A percentile compares a stretch with the other conserved stretches of the same genome.
Evolutionary conservation across 2,329 filamentous ascomycete species (phyloP).

Genomic region (Rosellinia necatrix): DNA sequence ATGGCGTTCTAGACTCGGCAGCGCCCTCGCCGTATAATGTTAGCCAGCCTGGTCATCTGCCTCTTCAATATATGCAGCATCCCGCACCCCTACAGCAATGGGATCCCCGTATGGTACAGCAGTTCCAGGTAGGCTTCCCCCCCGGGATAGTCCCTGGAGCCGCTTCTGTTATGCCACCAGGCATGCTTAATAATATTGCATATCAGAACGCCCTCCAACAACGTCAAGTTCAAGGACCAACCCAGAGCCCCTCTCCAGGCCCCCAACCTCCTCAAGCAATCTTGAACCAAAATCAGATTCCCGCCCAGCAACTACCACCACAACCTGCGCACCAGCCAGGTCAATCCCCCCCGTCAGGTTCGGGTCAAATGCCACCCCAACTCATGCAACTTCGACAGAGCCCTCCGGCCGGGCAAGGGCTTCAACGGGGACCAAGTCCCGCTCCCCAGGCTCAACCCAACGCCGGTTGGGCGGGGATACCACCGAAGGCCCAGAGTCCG

Average conservation of each 20-base stretch:
- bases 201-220: constrained; percentile 16
- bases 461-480: constrained; percentile 29
- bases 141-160: constrained; percentile 13
- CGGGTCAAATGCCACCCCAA: constrained; percentile 8
- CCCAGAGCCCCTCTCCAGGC: constrained; percentile 3
- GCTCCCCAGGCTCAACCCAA: constrained; percentile 24
- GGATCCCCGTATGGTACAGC: constrained; percentile 31
- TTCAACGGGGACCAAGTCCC: constrained; percentile 14
- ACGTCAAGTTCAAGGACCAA: not conserved
- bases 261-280: constrained; percentile 7
- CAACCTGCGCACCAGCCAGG: constrained; percentile 9
- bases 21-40: constrained; percentile 39
- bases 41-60: constrained; percentile 28
- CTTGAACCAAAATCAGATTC: constrained; percentile 10
- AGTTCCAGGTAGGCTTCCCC: constrained; percentile 15
- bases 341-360: constrained; percentile 5
- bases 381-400: constrained; percentile 1
- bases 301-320: constrained; percentile 4
- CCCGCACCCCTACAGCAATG: constrained; percentile 30
- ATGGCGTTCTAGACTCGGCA: constrained; percentile 34
- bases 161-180: constrained; percentile 10
- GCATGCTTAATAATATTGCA: constrained; percentile 16
- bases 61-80: constrained; percentile 27
- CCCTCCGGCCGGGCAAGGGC: constrained; percentile 3
- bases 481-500: constrained; percentile 27